A percentile compares a stretch with the other conserved stretches of the same genome.
Evolutionary conservation across 1,284 basidiomycete genomes (phyloP).

Genomic region (Ustilago shanxiensis): DNA sequence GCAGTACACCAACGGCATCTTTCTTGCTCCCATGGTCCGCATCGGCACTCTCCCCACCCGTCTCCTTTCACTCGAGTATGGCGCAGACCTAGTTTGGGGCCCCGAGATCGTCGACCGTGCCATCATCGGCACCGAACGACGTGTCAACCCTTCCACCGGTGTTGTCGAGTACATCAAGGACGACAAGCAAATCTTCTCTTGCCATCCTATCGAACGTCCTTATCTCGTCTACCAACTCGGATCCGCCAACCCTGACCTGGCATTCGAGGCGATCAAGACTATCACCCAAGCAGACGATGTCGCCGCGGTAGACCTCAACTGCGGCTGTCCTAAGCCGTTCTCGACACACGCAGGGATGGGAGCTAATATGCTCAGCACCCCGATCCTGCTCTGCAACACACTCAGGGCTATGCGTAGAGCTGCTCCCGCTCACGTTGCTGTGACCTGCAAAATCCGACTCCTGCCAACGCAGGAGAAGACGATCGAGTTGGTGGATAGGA

Average conservation of each 20-base stretch:
- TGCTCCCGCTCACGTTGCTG: slow-evolving; percentile 74
- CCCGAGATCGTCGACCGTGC: slow-evolving; percentile 98
- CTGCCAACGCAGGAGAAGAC: slow-evolving; percentile 88
- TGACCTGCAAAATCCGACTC: slow-evolving; percentile 83
- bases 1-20: slow-evolving; percentile 56
- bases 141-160: slow-evolving; percentile 88
- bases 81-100: slow-evolving; percentile 94
- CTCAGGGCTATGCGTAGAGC: slow-evolving; percentile 66
- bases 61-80: slow-evolving; percentile 88
- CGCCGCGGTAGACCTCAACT: slow-evolving; percentile 93
- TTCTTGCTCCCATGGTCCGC: slow-evolving; percentile 68
- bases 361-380: slow-evolving; percentile 90
- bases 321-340: slow-evolving; percentile 90
- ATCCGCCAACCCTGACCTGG: slow-evolving; percentile 86
- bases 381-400: slow-evolving; percentile 86
- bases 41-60: slow-evolving; percentile 77
- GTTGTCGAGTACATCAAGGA: slow-evolving; percentile 84
- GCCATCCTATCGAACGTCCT: slow-evolving; percentile 84
- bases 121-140: slow-evolving; percentile 85
- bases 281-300: slow-evolving; percentile 84
- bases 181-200: slow-evolving; percentile 86
- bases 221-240: slow-evolving; percentile 81
- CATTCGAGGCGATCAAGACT: slow-evolving; percentile 87
- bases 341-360: slow-evolving; percentile 97
- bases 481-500: slow-evolving; percentile 84